Evolutionary conservation across 2,329 filamentous ascomycete genomes (phyloP), one percentile per base, ranked within the genome.

Genomic region (Fusarium xylarioides): DNA sequence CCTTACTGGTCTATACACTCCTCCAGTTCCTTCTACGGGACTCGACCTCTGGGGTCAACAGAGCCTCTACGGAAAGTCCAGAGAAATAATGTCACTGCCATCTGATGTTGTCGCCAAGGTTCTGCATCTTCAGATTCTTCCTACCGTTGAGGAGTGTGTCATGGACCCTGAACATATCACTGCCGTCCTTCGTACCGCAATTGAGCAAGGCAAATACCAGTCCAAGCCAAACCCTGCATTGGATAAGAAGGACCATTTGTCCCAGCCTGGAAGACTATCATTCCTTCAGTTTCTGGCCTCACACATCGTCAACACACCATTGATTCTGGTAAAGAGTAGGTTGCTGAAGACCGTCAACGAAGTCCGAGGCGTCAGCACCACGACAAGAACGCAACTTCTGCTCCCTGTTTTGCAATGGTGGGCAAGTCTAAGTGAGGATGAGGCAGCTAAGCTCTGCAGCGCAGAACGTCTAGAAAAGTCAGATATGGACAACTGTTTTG

Each of bases 91-190:
- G 50, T 89, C 88, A 85, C 85, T 97, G 60, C 81, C 88, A 7
- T 78, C 83, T 2, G 87, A 91, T 30, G 87, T 91, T 60, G 84
- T 85, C 5, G 83, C 87, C 47, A 91, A 89, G 65, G 82, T 97
- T 26, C 78, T 96, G 2, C 86, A 89, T 26, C 85, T 89, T 26
- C 86, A 92, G 42, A 82, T 98, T n/a, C 81, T 94, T 26, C 93
- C 93, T 1, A 89, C 88, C 4, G 83, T 97, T 15, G 95, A 98
- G 81, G 96, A 98, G 81, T 97, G 92, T 77, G 87, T 95, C 7
- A 89, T 98, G 74, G 95, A 98, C 78, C 84, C 90, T 8, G 89
- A 88, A 34, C 91, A 96, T 68, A 86, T 97, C 49, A 84, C 87
- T 32, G 88, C 89, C 26, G 87, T 91, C 5, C 80, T 97, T 10